Base-by-base conservation (phyloP, 495 filamentous ascomycete species). In the Melanomma pulvis-pyrius region DNA sequence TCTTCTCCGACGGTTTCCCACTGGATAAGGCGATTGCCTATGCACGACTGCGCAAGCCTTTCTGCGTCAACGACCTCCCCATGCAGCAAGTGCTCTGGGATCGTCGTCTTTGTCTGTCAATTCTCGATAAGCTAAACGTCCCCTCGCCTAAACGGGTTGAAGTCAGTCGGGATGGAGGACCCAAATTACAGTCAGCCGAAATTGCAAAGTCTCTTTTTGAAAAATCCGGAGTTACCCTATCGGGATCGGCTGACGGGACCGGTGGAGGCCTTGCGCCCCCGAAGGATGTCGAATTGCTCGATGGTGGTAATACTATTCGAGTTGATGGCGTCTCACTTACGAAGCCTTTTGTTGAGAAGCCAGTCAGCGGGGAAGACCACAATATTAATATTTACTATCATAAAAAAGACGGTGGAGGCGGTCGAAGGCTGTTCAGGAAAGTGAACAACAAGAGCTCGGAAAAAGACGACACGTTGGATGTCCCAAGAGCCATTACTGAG, bases 41-140 rank as follows among this genome's bases (percentile, higher is more conserved):
- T 76, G 89, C 90, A 47, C 89, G 89, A 65, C 83, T 96, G 11
- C 87, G 94, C 41, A 96, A 93, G 73, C 96, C 94, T 12, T 97
- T 96, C 64, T 96, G 92, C 74, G 91, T 99, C 73, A 99, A 99
- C 77, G 93, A 99, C 71, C 78, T 99, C 54, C 91, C 91, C 2
- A 97, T 99, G 94, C 94, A 99, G 76, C 96, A 94, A 79, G 87
- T 99, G 19, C 79, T 99, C 21, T 99, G 94, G 94, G 94, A 99
- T 77, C 87, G 94, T 28, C 87, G 94, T 46, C 80, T 97, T 19
- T 97, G 94, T 64, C 80, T 99, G 49, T 84, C 82, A 41, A 89
- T 99, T 32, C 79, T 99, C 53, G 94, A 98, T 74, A 84, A 87
- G 51, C 91, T 97, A 74, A 84, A 88, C 51, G 92, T 99, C 1